Evolutionary conservation across 2,329 filamentous ascomycete genomes (phyloP), one percentile per base, ranked within the genome.

Genomic region (Hypoxylon sp.): DNA sequence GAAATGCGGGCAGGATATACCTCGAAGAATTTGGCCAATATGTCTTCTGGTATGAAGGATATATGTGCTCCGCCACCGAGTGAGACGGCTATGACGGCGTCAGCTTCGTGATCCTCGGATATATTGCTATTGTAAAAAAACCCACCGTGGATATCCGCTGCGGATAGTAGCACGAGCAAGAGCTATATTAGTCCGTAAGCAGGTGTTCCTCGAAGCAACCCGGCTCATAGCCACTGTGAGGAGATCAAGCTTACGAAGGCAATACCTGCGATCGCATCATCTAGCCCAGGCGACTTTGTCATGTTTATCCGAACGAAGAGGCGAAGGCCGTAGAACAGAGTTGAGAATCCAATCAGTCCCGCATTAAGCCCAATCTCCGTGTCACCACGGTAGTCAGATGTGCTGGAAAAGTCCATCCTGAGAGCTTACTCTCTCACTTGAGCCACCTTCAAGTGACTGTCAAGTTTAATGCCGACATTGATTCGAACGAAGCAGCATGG

Each of bases 281-380:
- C 78, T 22, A 74, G 49, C 1, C 78, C 78, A 6, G 74, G 67
- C 6, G 70, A 69, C 55, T 78, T 80, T 14, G 75, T 77, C 69
- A 80, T 76, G 62, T 72, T 70, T 33, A 71, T 62, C 20, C 79
- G 64, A 5, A 76, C 76, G 61, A 77, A 78, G 17, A 79, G 58
- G 6, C 78, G 71, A n/a, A 71, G 48, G 2, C 61, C 60, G 33
- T 76, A 69, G 31, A 79, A 66, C 10, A 78, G 10, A 2, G 73
- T 75, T 37, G 79, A 77, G 22, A 80, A 62, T 46, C 63, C 69
- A 37, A 80, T 79, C 1, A 80, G 80, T 68, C 81, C 84, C 61
- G 81, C 79, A 70, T 83, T 83, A 73, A 88, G 77, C 73, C 87
- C 82, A 71, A 87, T 82, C 81, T 86, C 84, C 17, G n/a, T 37